Percentiles rank a stretch among this genome's conserved stretches.
Evolutionary conservation across 257 asterid species (phyloP).

Genomic region (Solanum etuberosum): DNA sequence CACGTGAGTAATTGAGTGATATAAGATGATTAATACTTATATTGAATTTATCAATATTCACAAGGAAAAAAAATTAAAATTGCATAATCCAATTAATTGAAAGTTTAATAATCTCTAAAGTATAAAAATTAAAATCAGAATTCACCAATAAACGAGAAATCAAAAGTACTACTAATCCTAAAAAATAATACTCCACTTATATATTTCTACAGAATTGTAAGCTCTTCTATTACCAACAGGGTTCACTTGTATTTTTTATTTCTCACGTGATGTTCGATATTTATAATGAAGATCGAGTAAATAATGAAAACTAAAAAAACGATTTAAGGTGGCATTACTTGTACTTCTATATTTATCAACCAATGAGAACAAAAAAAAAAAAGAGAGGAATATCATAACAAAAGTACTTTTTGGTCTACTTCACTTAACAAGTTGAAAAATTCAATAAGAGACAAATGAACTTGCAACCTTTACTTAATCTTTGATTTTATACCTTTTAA

Average conservation of each 20-base stretch:
- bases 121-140: no score
- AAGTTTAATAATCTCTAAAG: no score
- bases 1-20: not conserved
- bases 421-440: not conserved
- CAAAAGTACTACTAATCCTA: not conserved
- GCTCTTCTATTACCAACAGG: not conserved
- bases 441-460: not conserved
- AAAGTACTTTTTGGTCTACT: not conserved
- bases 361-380: not conserved
- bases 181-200: not conserved
- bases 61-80: not conserved
- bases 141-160: no score
- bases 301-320: no score
- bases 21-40: not conserved
- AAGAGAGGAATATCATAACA: not conserved
- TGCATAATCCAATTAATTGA: not conserved
- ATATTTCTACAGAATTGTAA: no score
- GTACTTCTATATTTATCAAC: accelerated
- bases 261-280: accelerated
- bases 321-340: no score
- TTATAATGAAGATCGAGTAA: no score
- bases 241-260: accelerated
- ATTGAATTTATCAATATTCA: not conserved
- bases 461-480: not conserved
- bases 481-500: not conserved